These are phyloP conservation scores for Cordyceps militaris DNA, from an alignment of 2,329 filamentous ascomycete species.

Conservation along the genomic window DNA sequence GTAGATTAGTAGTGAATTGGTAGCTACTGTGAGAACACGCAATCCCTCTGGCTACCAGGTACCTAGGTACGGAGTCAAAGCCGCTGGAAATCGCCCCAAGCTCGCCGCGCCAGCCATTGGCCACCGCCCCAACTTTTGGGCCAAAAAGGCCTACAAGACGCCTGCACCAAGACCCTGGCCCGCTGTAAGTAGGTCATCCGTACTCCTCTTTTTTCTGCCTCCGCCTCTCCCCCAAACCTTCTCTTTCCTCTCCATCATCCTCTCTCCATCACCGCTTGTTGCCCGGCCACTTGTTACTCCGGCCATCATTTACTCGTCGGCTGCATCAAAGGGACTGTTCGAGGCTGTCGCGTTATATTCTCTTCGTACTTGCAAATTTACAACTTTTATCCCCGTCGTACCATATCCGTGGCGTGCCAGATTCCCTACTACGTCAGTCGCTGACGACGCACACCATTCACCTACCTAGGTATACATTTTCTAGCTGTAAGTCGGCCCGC, in stretches of 20 bases:
- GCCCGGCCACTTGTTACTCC: background rate
- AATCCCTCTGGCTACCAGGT: background rate
- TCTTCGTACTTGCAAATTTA: background rate
- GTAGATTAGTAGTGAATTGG: too few species aligned
- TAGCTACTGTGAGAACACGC: background rate
- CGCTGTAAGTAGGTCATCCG: background rate
- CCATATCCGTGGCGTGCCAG: background rate
- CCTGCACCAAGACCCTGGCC: background rate
- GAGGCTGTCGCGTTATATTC: background rate
- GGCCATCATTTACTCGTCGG: background rate
- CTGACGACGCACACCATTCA: conserved; percentile 6
- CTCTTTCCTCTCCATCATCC: conserved; percentile 8
- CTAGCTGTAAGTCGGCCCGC: conserved; percentile 9
- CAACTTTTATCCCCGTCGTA: background rate
- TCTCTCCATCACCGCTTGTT: conserved; percentile 9
- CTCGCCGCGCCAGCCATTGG: background rate
- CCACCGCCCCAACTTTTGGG: background rate
- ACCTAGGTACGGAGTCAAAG: background rate
- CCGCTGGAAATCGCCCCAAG: too few species aligned
- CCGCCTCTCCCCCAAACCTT: conserved; percentile 9
- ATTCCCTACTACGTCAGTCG: conserved; percentile 2
- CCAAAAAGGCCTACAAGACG: background rate
- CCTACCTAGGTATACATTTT: background rate
- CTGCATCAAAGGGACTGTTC: background rate
- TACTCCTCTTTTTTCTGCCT: conserved; percentile 9